Evolutionary conservation across 257 asterid species (phyloP), one percentile per base, ranked within the genome.

Genomic region (Pogostemon cablin): DNA sequence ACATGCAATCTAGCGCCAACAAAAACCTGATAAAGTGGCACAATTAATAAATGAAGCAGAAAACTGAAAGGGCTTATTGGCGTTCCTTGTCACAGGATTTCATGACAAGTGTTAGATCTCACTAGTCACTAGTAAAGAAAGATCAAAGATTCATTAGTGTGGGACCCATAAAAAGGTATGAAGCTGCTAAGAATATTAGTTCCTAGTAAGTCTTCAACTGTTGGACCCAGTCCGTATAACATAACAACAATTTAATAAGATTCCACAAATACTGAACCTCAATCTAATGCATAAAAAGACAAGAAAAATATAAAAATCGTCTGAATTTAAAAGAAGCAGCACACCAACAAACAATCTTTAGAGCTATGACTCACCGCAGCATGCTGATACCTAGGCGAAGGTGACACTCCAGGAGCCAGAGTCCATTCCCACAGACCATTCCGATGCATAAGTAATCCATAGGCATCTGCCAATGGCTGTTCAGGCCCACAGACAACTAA

Each of bases 361-460:
- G 55, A 55, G 55, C 58, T 47, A 62, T 68, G 60, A 81, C 96
- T 86, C 82, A 93, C 97, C 79, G 97, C 86, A 53, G 99, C 99
- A 89, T 93, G 99, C 77, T 93, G 96, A 85, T 93, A 91, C 77
- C 97, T 89, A 25, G 96, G 79, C 2, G 99, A 87, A 77, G 99
- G 97, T 68, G 97, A 88, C 55, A 93, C 95, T 73, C 99, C 99
- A 32, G 99, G 99, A 58, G 99, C 98, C 72, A 86, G 96, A 77
- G 99, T 95, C 99, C 99, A 95, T 75, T 91, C 99, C 99, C 99
- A 95, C 65, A 84, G 82, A 48, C 97, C 99, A 84, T 84, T 95
- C 81, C 99, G 88, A 80, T 95, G 99, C 99, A 91, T 89, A 71
- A 95, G 98, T 83, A 95, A 80, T 78, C 98, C 98, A 77, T 91